Base-by-base conservation (phyloP, 2,329 filamentous ascomycete genomes). In the Verticillium albo-atrum region DNA sequence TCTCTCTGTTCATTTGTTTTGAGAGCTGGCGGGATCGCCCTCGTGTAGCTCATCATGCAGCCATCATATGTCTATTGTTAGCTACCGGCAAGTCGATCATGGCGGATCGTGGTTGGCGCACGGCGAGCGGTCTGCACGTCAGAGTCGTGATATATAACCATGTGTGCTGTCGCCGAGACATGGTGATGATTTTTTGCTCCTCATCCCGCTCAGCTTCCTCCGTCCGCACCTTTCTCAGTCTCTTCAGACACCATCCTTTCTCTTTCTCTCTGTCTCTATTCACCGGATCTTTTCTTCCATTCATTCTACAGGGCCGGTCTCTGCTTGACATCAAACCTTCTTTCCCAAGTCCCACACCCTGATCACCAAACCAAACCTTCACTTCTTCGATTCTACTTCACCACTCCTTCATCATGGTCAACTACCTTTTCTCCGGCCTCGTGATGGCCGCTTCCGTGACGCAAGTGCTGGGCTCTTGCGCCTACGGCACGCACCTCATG, bases 401-500 rank as follows among this genome's bases (percentile, higher is more conserved):
- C 42, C 20, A 14, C 42, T 42, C 25, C 35, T 28, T 27, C 54
- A 47, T 26, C 34, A 63, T 63, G 62, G 57, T 61, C 51, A 59
- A 61, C 55, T 55, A 57, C 55, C 9, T 58, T 53, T 58, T 62
- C 25, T 54, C 60, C n/a, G 57, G 56, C 61, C 56, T 56, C 53
- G 25, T 59, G 37, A 58, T 62, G 50, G 58, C 58, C 61, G 58
- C 60, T 28, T 62, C 56, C 30, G 15, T 37, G 56, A 37, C 61
- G 10, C 61, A 61, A 56, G 64, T 59, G 28, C 58, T 71, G 37
- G 74, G 74, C 6, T 74, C 73, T 7, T 78, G 75, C 56, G 74
- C 73, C 7, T 73, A 78, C 35, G 75, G 75, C 57, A 78, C 75
- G 1, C 65, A 69, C 50, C 62, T 77, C 17, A 66, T 72, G 53